Evolutionary conservation across 73 alveolate species (phyloP).

Genomic region (Tetrahymena borealis): DNA sequence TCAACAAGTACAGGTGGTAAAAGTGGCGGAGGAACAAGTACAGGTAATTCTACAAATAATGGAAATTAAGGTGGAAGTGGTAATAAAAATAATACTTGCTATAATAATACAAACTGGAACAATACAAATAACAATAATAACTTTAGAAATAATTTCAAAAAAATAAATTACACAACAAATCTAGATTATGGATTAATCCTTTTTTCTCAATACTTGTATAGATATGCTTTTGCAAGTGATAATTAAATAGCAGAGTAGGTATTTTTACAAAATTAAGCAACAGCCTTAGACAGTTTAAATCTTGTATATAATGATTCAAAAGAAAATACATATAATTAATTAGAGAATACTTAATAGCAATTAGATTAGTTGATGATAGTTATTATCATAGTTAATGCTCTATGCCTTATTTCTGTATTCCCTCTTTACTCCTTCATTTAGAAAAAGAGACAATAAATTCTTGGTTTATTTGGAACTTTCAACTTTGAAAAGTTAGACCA

Average conservation of each 20-base stretch:
- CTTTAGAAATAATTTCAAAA: not conserved
- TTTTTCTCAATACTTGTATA: not conserved
- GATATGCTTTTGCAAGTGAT: not conserved
- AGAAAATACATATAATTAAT: not conserved
- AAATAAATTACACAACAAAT: not conserved
- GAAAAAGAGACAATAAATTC: not conserved
- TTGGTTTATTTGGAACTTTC: not conserved
- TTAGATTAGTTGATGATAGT: not conserved
- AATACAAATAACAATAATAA: not conserved
- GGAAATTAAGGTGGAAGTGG: not conserved
- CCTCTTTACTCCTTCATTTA: not conserved
- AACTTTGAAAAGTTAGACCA: not conserved
- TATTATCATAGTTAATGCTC: not conserved
- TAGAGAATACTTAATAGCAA: not conserved
- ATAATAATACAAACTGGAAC: not conserved
- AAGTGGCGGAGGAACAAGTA: not conserved
- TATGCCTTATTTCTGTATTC: not conserved
- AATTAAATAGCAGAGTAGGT: not conserved
- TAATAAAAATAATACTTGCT: not conserved
- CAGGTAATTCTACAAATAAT: not conserved
- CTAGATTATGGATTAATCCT: not conserved
- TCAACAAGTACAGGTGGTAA: not conserved
- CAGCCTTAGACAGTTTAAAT: not conserved
- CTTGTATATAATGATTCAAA: not conserved
- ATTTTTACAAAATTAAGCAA: not conserved